These are phyloP conservation scores for Balakata baccata DNA, from an alignment of 345 rosid genomes.

Conservation along the genomic window DNA sequence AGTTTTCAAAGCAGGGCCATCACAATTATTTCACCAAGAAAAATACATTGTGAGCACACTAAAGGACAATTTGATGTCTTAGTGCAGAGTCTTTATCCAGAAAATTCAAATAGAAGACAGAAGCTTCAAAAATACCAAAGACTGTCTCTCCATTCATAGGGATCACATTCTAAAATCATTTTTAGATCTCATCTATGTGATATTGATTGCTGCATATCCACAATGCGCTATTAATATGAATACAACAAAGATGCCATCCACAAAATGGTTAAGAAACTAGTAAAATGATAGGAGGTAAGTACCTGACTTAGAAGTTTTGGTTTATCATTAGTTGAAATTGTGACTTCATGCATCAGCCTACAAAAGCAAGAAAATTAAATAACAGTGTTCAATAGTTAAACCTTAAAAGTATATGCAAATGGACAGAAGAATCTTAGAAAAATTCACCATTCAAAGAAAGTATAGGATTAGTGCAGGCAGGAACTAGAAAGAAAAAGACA, in stretches of 20 bases:
- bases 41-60: background rate
- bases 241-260: slow-evolving; percentile 4
- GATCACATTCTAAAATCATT: background rate
- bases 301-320: slow-evolving; percentile 71
- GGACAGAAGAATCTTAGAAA: background rate
- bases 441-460: background rate
- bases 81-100: background rate
- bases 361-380: slow-evolving; percentile 19
- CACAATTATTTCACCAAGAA: background rate
- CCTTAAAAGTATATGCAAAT: background rate
- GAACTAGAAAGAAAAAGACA: background rate
- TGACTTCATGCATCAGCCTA: slow-evolving; percentile 71
- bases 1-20: background rate
- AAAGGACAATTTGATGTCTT: background rate
- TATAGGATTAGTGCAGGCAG: background rate
- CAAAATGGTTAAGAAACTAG: slow-evolving; percentile 12
- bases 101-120: slow-evolving; percentile 1
- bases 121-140: background rate
- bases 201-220: slow-evolving; percentile 3
- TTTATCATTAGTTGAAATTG: slow-evolving; percentile 61
- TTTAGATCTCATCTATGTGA: background rate
- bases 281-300: slow-evolving; percentile 17
- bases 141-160: background rate
- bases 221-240: background rate
- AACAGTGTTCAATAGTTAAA: slow-evolving; percentile 4